Percentiles rank a stretch among this genome's conserved stretches.
Evolutionary conservation across 2,329 filamentous ascomycete species (phyloP).

Genomic region (Whalleya microplaca): DNA sequence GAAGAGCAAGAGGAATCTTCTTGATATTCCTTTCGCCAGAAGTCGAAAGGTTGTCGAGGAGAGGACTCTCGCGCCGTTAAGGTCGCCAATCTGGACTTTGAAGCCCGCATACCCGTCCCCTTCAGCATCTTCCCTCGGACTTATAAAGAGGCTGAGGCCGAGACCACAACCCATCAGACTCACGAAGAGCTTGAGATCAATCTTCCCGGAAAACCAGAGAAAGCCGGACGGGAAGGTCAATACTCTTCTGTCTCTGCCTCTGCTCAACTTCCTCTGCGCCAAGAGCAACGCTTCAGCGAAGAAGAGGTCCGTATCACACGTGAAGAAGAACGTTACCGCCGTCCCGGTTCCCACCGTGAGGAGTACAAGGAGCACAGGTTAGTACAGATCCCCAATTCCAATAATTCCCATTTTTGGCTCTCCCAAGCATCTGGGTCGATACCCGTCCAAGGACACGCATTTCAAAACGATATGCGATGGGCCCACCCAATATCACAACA

Average conservation of each 20-base stretch:
- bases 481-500: no score
- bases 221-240: conserved; percentile 98
- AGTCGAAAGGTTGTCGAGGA: conserved; percentile 50
- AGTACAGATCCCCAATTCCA: conserved; percentile 35
- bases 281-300: conserved; percentile 69
- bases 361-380: conserved; percentile 60
- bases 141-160: conserved; percentile 72
- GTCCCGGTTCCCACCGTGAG: conserved; percentile 67
- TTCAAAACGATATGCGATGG: no score
- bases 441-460: background rate
- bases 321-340: conserved; percentile 76
- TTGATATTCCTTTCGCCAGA: conserved; percentile 64
- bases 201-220: conserved; percentile 64
- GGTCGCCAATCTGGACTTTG: conserved; percentile 99
- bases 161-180: conserved; percentile 58
- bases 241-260: conserved; percentile 73
- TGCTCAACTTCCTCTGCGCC: conserved; percentile 66
- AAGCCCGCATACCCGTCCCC: conserved; percentile 97
- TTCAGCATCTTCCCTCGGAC: conserved; percentile 99
- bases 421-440: background rate
- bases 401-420: conserved; percentile 4
- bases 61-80: conserved; percentile 55
- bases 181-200: conserved; percentile 91
- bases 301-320: conserved; percentile 84
- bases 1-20: conserved; percentile 69